A percentile compares a stretch with the other conserved stretches of the same genome.
phyloP scores from a whole-genome alignment of 1,284 basidiomycete genomes.

The Thelephora terrestris region DNA sequence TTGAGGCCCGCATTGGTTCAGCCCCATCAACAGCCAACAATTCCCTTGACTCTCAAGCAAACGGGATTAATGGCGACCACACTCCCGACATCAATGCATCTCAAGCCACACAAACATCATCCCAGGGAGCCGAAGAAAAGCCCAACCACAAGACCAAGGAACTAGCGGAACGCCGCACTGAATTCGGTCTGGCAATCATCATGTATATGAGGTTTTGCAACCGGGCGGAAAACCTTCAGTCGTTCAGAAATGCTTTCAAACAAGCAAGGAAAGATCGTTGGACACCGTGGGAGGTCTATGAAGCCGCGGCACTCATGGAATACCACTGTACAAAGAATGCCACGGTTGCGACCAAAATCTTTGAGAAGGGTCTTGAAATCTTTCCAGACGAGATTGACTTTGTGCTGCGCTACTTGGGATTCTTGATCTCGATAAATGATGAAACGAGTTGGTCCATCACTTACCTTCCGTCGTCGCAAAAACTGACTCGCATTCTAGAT shows the following conservation, averaged over 20 bases:
- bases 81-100: not conserved
- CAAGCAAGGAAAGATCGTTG: constrained; percentile 81
- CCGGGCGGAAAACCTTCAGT: constrained; percentile 76
- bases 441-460: constrained; percentile 66
- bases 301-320: constrained; percentile 94
- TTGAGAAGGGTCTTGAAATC: constrained; percentile 86
- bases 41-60: not conserved
- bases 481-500: constrained; percentile 39
- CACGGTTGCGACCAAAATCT: constrained; percentile 82
- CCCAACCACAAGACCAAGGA: constrained; percentile 36
- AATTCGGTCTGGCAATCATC: constrained; percentile 62
- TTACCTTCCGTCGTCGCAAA: constrained; percentile 5
- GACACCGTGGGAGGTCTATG: constrained; percentile 89
- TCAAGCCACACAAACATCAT: constrained; percentile 18
- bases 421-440: constrained; percentile 92
- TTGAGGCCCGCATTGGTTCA: constrained; percentile 42
- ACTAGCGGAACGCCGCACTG: constrained; percentile 50
- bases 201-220: constrained; percentile 92
- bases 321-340: constrained; percentile 90
- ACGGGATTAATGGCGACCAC: not conserved
- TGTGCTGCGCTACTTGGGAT: constrained; percentile 84
- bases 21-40: constrained; percentile 29
- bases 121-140: constrained; percentile 35
- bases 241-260: constrained; percentile 72
- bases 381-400: constrained; percentile 82